phyloP scores from a whole-genome alignment of 768 basidiomycete species.

The Pulveroboletus frians region DNA sequence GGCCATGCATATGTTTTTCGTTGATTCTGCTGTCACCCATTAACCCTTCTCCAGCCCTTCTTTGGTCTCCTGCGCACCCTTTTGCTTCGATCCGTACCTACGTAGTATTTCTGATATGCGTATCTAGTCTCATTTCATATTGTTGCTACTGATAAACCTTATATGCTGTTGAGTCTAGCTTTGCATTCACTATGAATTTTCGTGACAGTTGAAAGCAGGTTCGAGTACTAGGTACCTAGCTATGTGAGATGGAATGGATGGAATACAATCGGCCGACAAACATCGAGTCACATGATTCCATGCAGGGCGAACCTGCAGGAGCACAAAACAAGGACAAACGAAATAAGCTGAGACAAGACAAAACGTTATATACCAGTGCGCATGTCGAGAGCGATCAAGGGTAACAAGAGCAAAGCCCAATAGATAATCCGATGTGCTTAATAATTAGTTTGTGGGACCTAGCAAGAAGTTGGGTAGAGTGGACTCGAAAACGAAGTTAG shows the following conservation, averaged over 20 bases:
- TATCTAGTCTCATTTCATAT: neutral
- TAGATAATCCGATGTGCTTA: conserved; percentile 29
- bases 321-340: conserved; percentile 32
- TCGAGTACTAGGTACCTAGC: neutral
- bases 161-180: conserved; percentile 8
- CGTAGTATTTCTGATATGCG: conserved; percentile 14
- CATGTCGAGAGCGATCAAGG: conserved; percentile 36
- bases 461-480: conserved; percentile 13
- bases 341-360: conserved; percentile 27
- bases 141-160: conserved; percentile 1
- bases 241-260: neutral
- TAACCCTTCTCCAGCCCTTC: neutral
- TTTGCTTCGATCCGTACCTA: neutral
- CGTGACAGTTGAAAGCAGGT: neutral
- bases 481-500: conserved; percentile 12
- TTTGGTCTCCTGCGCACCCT: neutral
- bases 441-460: conserved; percentile 26
- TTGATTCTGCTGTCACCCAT: neutral
- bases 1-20: neutral
- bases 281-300: conserved; percentile 10
- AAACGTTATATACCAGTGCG: conserved; percentile 32
- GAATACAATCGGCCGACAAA: conserved; percentile 13
- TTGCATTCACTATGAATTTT: neutral
- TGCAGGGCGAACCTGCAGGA: conserved; percentile 6
- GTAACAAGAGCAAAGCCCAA: conserved; percentile 32